These are phyloP conservation scores for Blastomyces gilchristii DNA, from an alignment of 2,329 filamentous ascomycete species.

Conservation along the genomic window DNA sequence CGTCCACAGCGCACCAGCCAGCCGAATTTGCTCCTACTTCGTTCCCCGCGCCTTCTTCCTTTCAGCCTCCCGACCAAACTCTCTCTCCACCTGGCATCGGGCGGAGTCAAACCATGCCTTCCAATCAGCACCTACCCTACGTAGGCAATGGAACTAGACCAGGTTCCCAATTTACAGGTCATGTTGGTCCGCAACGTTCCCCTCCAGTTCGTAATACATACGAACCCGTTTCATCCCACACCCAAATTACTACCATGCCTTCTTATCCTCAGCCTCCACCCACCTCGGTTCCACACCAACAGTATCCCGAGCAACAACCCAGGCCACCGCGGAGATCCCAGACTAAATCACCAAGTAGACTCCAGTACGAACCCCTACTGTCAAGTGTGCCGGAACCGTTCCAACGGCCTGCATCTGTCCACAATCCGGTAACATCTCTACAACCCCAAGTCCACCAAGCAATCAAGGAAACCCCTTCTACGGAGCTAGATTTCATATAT, in stretches of 20 bases:
- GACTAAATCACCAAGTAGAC: conserved; percentile 51
- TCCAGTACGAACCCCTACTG: conserved; percentile 39
- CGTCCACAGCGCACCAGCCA: conserved; percentile 9
- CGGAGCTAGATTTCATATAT: conserved; percentile 45
- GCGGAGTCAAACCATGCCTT: background rate
- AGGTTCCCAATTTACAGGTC: background rate
- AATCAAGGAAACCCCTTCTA: conserved; percentile 34
- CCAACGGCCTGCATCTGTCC: conserved; percentile 46
- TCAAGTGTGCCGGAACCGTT: conserved; percentile 37
- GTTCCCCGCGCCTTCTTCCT: background rate
- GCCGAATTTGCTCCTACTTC: background rate
- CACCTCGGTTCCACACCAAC: background rate
- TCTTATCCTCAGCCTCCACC: background rate
- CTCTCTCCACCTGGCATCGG: background rate
- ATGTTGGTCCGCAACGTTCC: background rate
- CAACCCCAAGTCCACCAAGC: conserved; percentile 25
- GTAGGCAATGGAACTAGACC: background rate
- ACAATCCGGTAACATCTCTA: conserved; percentile 30
- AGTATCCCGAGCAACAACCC: conserved; percentile 15
- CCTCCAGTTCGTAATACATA: background rate
- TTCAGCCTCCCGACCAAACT: conserved; percentile 6
- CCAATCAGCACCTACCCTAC: background rate
- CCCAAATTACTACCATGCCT: background rate
- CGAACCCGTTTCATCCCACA: background rate
- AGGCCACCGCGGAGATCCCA: conserved; percentile 41